Evolutionary conservation across 164 flowering plant genomes (phyloP), one percentile per base, ranked within the genome.

Genomic region (Macadamia tetraphylla): DNA sequence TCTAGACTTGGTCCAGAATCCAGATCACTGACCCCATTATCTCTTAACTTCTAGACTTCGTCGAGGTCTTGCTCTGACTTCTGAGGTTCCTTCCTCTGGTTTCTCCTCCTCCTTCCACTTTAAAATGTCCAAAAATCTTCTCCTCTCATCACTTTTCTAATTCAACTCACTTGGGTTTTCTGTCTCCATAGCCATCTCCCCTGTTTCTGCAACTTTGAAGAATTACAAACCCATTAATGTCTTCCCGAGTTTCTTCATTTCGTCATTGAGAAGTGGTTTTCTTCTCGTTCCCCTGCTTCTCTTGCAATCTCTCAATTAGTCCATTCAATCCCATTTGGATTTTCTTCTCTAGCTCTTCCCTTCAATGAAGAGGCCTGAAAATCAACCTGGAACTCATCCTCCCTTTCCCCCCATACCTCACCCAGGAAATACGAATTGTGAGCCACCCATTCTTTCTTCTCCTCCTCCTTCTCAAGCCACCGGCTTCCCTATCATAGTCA

Each of bases 401-500:
- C 68, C 63, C 55, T 66, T 42, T 66, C 72, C 18, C 66, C 60
- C 56, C 71, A 66, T 68, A 29, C n/a, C 63, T 76, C 71, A 65
- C 67, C 43, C 3, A 35, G 40, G 5, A 35, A 35, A 35, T 35
- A 3, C 73, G 63, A 13, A 31, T 46, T 64, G 62, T 84, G 18
- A 14, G 13, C 13, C 51, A 1, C 51, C 51, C 57, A 4, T 4
- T 1, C 57, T 14, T n/a, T 4, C 18, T 46, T 53, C 13, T 53
- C 18, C 6, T 14, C 18, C 86, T 62, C 63, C 68, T 18, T 55
- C 83, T 9, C 57, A 87, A 0, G 79, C 77, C 64, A 68, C 80
- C 31, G 82, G 87, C 64, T 87, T 88, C 66, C 96, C 97, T 14
- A 86, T 94, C 63, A 79, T 94, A 51, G 91, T 84, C 52, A 77